Evolutionary conservation across 2,329 filamentous ascomycete species (phyloP).

Genomic region (Cryoendolithus antarcticus): DNA sequence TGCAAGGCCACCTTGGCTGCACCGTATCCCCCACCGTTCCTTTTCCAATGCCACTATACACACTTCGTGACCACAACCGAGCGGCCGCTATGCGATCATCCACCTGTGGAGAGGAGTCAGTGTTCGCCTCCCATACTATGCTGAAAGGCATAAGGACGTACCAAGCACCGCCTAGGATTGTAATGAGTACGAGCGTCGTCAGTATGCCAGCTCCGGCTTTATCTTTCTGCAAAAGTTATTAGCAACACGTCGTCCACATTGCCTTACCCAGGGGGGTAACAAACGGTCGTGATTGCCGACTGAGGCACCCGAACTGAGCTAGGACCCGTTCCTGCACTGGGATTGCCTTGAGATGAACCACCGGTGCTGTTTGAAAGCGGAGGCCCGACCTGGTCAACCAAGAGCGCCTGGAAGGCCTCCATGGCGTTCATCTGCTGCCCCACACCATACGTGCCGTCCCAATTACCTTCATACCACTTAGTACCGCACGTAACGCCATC

Average conservation of each 20-base stretch:
- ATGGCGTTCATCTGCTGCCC: conserved; percentile 48
- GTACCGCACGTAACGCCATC: conserved; percentile 35
- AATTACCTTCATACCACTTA: conserved; percentile 28
- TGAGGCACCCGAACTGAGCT: conserved; percentile 25
- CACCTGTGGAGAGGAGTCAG: conserved; percentile 1
- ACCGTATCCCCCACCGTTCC: too few species aligned
- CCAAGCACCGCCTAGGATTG: conserved; percentile 6
- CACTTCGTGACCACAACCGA: too few species aligned
- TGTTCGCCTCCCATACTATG: not conserved
- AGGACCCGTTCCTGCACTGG: conserved; percentile 30
- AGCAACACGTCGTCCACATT: too few species aligned
- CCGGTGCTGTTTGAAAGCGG: conserved; percentile 39
- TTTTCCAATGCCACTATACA: too few species aligned
- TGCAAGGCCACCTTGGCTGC: too few species aligned
- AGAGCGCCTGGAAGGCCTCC: conserved; percentile 36
- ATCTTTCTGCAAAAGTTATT: conserved; percentile 28
- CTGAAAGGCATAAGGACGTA: not conserved
- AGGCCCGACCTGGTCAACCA: conserved; percentile 26
- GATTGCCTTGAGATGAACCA: conserved; percentile 43
- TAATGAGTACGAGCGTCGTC: conserved; percentile 4
- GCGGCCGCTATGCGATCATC: conserved; percentile 4
- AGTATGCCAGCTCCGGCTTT: conserved; percentile 49
- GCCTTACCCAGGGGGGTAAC: too few species aligned
- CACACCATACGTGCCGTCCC: conserved; percentile 38
- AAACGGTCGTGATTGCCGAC: conserved; percentile 17